Evolutionary conservation across 352 stramenopile species (phyloP).

Genomic region (Globisporangium ultimum): DNA sequence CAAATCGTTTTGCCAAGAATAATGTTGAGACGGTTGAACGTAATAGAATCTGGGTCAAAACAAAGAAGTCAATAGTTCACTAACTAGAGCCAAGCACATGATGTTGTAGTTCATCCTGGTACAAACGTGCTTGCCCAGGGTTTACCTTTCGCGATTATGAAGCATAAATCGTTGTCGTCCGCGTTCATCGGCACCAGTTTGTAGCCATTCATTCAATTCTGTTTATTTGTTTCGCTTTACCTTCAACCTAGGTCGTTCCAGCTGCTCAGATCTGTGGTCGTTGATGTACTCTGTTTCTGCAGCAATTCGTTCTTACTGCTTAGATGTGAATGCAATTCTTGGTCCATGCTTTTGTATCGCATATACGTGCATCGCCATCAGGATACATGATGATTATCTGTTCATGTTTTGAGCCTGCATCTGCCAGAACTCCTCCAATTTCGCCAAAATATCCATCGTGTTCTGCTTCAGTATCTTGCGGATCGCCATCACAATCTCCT

Average conservation of each 20-base stretch:
- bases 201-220: neutral
- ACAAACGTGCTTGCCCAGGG: no score
- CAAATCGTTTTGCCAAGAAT: no score
- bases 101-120: no score
- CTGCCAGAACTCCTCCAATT: constrained; percentile 73
- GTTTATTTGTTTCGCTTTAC: neutral
- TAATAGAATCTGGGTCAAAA: no score
- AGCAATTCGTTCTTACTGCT: neutral
- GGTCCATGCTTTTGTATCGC: neutral
- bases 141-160: no score
- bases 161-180: no score
- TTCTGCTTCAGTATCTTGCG: constrained; percentile 85
- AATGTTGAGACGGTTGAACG: no score
- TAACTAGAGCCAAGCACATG: no score
- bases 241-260: neutral
- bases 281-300: neutral
- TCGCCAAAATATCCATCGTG: constrained; percentile 70
- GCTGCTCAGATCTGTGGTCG: neutral
- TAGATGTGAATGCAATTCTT: neutral
- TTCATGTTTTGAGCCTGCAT: constrained; percentile 29
- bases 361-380: neutral
- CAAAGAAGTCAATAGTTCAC: no score
- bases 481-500: constrained; percentile 80
- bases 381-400: neutral
- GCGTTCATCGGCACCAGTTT: constrained; percentile 1